Evolutionary conservation across 768 basidiomycete species (phyloP).

Genomic region (Trametes coccinea): DNA sequence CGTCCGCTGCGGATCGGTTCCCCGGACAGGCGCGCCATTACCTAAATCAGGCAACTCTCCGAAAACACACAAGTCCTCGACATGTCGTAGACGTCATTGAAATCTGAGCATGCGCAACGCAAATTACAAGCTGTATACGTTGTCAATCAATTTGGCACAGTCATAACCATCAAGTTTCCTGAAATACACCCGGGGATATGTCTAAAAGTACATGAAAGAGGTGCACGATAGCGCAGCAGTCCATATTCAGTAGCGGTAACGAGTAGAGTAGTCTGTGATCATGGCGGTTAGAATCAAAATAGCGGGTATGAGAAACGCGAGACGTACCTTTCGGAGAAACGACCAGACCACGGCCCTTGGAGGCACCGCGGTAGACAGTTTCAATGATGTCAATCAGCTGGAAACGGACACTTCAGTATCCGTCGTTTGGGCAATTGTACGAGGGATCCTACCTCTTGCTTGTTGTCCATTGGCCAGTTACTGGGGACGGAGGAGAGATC

Average conservation of each 20-base stretch:
- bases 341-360: constrained; percentile 96
- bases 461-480: constrained; percentile 99
- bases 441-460: constrained; percentile 74
- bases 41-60: background rate
- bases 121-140: too few species aligned
- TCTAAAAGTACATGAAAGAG: constrained; percentile 16
- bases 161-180: too few species aligned
- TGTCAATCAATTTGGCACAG: too few species aligned
- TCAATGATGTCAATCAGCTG: constrained; percentile 97
- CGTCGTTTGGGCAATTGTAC: background rate
- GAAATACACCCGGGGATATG: background rate
- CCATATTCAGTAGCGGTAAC: constrained; percentile 63
- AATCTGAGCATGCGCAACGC: too few species aligned
- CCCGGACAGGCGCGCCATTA: background rate
- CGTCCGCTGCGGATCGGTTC: background rate
- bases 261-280: constrained; percentile 72
- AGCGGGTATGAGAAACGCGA: background rate
- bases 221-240: background rate
- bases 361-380: constrained; percentile 96
- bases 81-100: too few species aligned
- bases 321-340: constrained; percentile 89
- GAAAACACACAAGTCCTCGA: background rate
- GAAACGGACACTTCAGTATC: background rate
- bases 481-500: constrained; percentile 40
- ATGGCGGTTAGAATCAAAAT: constrained; percentile 11